Base-by-base conservation (phyloP, 805 yeast genomes). In the Saccharomycopsis schoenii region DNA sequence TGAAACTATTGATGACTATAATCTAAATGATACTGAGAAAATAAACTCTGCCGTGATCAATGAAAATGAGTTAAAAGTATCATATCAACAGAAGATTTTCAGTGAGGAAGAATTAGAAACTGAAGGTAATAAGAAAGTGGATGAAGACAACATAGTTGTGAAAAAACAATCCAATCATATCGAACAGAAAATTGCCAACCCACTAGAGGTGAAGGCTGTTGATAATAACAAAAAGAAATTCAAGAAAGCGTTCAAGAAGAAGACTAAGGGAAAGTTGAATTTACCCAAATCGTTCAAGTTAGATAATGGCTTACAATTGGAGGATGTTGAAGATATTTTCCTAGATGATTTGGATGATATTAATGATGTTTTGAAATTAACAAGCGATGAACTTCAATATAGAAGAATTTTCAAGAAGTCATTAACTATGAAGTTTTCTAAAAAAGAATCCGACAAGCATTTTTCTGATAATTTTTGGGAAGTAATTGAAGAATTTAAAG, bases 301-400 rank as follows among this genome's bases (percentile, higher is more conserved):
- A 17, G 47, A 42, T 24, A 41, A 55, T 51, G 50, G 54, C 9
- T 41, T 25, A 24, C 34, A 14, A 29, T 12, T 11, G n/a, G n/a
- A 55, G 29, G 60, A 42, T 40, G 14, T 19, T 14, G 47, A 51
- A 2, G 58, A 55, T 14, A 17, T 54, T 19, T 19, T 56, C 17
- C 11, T 29, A 6, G 63, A 36, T 17, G 58, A 50, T 11, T 58
- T 42, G 21, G 64, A 52, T 14, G 56, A 56, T 15, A 62, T 58
- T 41, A 65, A 61, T 14, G 67, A 67, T 29, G 61, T 61, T 39
- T 68, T 64, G 55, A 57, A 42, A n/a, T 58, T 59, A 55, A 58
- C 62, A 19, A 19, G 24, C 24, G 62, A 58, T 24, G 64, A 62
- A 40, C 55, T 56, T 15, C 19, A 42, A 15, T 41, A 54, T 36